These are phyloP conservation scores for Spatholobus suberectus DNA, from an alignment of 306 rosid species.

Conservation along the genomic window DNA sequence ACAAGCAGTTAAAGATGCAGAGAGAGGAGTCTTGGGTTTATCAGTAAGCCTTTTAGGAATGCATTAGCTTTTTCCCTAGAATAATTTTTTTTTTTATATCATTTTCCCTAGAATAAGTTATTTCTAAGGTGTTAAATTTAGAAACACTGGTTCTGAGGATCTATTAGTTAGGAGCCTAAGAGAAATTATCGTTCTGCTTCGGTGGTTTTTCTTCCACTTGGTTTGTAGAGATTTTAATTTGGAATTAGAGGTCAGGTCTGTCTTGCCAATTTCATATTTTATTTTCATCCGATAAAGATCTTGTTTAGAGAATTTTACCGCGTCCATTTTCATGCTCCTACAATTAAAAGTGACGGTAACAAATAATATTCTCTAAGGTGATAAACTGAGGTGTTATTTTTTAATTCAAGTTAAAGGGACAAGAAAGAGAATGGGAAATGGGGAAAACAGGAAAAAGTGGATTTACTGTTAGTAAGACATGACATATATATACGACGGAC, in stretches of 20 bases:
- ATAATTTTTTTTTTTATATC: no score
- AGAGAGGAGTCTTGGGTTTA: constrained; percentile 70
- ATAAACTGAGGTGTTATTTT: background rate
- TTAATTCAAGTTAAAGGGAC: no score
- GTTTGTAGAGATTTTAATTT: constrained; percentile 28
- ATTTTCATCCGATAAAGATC: constrained; percentile 1
- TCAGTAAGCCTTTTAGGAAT: constrained; percentile 47
- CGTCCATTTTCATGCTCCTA: background rate
- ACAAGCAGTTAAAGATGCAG: constrained; percentile 83
- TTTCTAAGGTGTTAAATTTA: background rate
- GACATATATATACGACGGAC: no score
- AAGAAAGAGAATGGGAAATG: no score
- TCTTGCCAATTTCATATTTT: constrained; percentile 17
- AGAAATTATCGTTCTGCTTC: constrained; percentile 31
- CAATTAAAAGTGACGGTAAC: background rate
- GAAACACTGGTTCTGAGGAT: constrained; percentile 32
- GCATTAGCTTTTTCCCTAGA: background rate
- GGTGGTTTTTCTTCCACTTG: constrained; percentile 36
- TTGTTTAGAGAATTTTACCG: background rate
- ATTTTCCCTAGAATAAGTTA: background rate
- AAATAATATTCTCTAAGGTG: no score
- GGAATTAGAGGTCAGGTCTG: constrained; percentile 8
- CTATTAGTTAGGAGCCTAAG: constrained; percentile 24
- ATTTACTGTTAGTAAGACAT: no score
- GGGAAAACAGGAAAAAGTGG: no score